Evolutionary conservation across 148 eudicot genomes (phyloP).

Genomic region (Amaranthus hypochondriacus): DNA sequence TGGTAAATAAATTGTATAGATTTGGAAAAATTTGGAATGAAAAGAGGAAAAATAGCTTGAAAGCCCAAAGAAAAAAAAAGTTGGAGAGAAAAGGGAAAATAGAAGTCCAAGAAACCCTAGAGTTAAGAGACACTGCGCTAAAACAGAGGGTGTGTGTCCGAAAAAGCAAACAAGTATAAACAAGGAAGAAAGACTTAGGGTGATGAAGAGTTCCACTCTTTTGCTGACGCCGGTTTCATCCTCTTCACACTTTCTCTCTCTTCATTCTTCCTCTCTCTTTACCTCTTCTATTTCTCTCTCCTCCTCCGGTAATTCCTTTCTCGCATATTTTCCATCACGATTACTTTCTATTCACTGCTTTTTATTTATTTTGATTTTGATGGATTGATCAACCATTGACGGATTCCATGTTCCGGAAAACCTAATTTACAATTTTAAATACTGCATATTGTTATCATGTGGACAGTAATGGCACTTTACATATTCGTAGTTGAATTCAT

Average conservation of each 20-base stretch:
- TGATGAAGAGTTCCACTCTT: conserved; percentile 12
- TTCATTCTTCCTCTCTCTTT: conserved; percentile 27
- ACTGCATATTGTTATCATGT: too few relatives aligned
- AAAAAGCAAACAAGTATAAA: too few relatives aligned
- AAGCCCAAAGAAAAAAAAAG: neutral
- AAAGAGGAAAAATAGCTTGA: neutral
- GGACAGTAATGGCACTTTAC: too few relatives aligned
- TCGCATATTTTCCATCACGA: neutral
- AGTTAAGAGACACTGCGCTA: neutral
- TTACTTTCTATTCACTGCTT: neutral
- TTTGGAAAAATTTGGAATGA: too few relatives aligned
- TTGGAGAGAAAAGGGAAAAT: neutral
- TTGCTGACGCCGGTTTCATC: conserved; percentile 32
- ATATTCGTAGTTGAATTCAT: too few relatives aligned
- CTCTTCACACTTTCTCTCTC: conserved; percentile 28
- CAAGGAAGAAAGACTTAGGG: neutral
- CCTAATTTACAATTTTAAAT: too few relatives aligned
- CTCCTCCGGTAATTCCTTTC: conserved; percentile 30
- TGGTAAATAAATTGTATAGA: too few relatives aligned
- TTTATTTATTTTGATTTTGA: neutral
- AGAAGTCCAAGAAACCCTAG: conserved; percentile 1
- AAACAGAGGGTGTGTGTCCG: neutral
- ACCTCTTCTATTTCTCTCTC: conserved; percentile 21
- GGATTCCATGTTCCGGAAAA: too few relatives aligned
- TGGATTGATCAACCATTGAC: neutral